Base-by-base conservation (phyloP, 2,329 filamentous ascomycete species). In the Pseudogymnoascus sp. region DNA sequence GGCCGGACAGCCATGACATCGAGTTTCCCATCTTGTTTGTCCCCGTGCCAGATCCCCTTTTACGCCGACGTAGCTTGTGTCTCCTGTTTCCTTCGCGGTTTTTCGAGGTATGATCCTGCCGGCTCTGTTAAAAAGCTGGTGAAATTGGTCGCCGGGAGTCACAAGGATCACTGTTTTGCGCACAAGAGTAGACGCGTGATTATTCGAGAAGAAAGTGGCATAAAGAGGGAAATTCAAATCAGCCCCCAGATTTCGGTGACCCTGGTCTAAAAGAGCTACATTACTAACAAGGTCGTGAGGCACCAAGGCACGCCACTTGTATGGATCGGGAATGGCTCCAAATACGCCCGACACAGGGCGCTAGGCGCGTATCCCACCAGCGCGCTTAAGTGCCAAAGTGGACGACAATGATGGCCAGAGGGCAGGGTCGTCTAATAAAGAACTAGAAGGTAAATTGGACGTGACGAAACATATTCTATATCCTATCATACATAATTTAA, bases 1-100 rank as follows among this genome's bases (percentile, higher is more conserved):
- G 78, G 75, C 78, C 76, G 60, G 88, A 89, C 70, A 91, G 78
- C 84, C 84, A 87, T 74, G 84, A 87, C 73, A 87, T 77, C 8
- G 57, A 58, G 57, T 58, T 58, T n/a, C 57, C 57, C 57, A 58
- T 58, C 8, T 58, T 58, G 33, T n/a, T 38, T 6, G 57, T 43
- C 57, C 36, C 36, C 36, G 57, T 58, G 57, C 36, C 57, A n/a
- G 43, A 33, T 53, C 43, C 43, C 43, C 25, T 53, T 53, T 53
- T 53, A 30, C 25, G 43, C 25, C 25, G 43, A 53, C n/a, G 43
- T 30, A 53, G 43, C 14, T 20, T 50, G 5, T 50, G 12, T 15
- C 22, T 30, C 4, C 43, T 30, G 25, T 30, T 50, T 53, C 41
- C 43, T 53, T 15, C 25, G n/a, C 25, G n/a, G 43, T 30, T 53